These are phyloP conservation scores for Cercospora sp. DNA, from an alignment of 2,329 filamentous ascomycete genomes.

Conservation along the genomic window DNA sequence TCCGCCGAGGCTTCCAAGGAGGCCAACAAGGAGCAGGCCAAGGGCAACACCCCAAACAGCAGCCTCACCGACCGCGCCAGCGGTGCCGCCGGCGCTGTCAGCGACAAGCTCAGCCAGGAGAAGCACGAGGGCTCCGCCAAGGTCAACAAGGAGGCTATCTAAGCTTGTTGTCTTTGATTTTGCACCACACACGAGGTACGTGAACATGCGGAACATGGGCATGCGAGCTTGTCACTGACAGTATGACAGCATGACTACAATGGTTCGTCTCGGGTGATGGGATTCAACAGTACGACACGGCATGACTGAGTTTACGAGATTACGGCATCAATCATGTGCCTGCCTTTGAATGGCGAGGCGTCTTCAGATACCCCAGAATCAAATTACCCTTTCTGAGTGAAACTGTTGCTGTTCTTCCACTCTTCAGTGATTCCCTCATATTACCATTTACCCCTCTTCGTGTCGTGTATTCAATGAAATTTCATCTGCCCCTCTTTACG, in stretches of 20 bases:
- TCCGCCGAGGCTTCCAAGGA: slow-evolving; percentile 63
- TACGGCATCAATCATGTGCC: slow-evolving; percentile 10
- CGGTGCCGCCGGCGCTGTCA: slow-evolving; percentile 54
- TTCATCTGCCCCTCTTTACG: background rate
- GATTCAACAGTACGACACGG: background rate
- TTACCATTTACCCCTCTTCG: background rate
- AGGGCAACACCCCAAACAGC: slow-evolving; percentile 60
- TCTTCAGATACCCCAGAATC: slow-evolving; percentile 18
- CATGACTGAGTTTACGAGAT: slow-evolving; percentile 9
- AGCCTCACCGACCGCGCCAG: slow-evolving; percentile 55
- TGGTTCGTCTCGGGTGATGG: background rate
- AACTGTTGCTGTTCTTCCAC: background rate
- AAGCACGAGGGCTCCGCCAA: slow-evolving; percentile 53
- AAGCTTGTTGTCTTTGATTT: slow-evolving; percentile 10
- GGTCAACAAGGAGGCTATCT: slow-evolving; percentile 51
- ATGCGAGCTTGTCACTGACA: background rate
- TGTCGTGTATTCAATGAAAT: background rate
- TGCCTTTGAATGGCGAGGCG: slow-evolving; percentile 6
- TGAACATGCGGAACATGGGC: background rate
- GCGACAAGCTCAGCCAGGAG: slow-evolving; percentile 56
- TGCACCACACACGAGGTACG: background rate
- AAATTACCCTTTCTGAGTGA: slow-evolving; percentile 7
- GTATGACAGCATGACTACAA: background rate
- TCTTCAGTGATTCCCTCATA: background rate
- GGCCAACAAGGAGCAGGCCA: slow-evolving; percentile 62